Evolutionary conservation across 2,329 filamentous ascomycete species (phyloP).

Genomic region (Beauveria scarabaeidicola): DNA sequence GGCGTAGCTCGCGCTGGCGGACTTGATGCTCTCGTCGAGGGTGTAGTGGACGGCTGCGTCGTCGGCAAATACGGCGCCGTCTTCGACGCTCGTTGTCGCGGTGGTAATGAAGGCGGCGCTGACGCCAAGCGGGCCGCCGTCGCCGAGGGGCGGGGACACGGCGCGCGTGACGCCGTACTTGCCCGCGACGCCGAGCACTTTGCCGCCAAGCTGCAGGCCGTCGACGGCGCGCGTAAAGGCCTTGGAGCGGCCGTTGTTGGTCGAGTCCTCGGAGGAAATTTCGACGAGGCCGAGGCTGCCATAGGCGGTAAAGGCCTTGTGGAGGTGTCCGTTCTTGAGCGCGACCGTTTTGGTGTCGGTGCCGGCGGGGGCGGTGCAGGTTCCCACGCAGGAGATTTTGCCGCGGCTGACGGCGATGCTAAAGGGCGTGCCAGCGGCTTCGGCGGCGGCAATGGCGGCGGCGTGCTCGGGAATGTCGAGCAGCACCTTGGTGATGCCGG

Average conservation of each 20-base stretch:
- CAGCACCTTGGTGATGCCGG: slow-evolving; percentile 30
- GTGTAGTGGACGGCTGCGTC: slow-evolving; percentile 53
- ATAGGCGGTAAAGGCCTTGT: slow-evolving; percentile 51
- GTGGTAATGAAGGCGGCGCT: slow-evolving; percentile 51
- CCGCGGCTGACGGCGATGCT: slow-evolving; percentile 47
- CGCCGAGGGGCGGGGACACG: slow-evolving; percentile 44
- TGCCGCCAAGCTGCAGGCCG: slow-evolving; percentile 45
- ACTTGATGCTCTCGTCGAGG: slow-evolving; percentile 31
- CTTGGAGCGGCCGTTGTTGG: slow-evolving; percentile 41
- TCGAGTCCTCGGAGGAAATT: slow-evolving; percentile 49
- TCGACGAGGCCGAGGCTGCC: slow-evolving; percentile 53
- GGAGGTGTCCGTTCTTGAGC: slow-evolving; percentile 52
- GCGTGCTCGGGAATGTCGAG: slow-evolving; percentile 9
- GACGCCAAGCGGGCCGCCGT: slow-evolving; percentile 42
- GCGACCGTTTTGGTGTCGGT: slow-evolving; percentile 30
- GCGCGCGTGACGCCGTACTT: slow-evolving; percentile 51
- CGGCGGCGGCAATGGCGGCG: slow-evolving; percentile 13
- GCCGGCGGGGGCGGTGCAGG: slow-evolving; percentile 33
- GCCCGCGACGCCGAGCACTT: slow-evolving; percentile 45
- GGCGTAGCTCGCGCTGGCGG: slow-evolving; percentile 45
- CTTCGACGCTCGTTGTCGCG: slow-evolving; percentile 35
- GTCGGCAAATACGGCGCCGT: slow-evolving; percentile 42
- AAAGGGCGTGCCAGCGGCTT: slow-evolving; percentile 20
- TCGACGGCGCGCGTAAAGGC: slow-evolving; percentile 51
- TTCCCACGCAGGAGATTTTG: slow-evolving; percentile 47